These are phyloP conservation scores for Euphorbia peplus DNA, from an alignment of 345 rosid species.

Conservation along the genomic window DNA sequence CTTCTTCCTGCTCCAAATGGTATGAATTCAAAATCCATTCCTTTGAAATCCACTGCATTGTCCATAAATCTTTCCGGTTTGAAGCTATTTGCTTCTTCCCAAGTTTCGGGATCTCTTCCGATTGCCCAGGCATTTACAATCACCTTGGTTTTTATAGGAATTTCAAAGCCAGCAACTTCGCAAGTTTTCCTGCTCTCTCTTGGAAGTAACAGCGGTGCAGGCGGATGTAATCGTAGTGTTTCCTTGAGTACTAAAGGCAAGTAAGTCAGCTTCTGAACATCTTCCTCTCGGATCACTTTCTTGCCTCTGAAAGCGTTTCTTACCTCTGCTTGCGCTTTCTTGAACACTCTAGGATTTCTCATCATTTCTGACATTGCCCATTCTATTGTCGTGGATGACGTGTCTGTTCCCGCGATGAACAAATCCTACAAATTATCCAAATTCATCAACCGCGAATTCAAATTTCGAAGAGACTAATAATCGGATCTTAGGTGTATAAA, in stretches of 20 bases:
- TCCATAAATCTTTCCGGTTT: slow-evolving; percentile 15
- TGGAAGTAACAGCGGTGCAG: slow-evolving; percentile 15
- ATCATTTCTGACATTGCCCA: slow-evolving; percentile 23
- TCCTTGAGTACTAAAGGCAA: slow-evolving; percentile 15
- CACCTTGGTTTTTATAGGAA: slow-evolving; percentile 7
- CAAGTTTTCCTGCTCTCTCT: slow-evolving; percentile 17
- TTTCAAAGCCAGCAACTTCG: slow-evolving; percentile 12
- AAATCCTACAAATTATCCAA: slow-evolving; percentile 2
- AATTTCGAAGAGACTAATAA: too few relatives aligned
- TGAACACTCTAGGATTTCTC: slow-evolving; percentile 12
- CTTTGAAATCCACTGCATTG: slow-evolving; percentile 8
- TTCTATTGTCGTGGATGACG: slow-evolving; percentile 16
- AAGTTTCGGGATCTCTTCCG: slow-evolving; percentile 9
- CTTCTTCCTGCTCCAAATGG: slow-evolving; percentile 23
- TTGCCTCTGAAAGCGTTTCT: slow-evolving; percentile 14
- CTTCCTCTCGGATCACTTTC: slow-evolving; percentile 5
- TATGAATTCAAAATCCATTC: slow-evolving; percentile 9
- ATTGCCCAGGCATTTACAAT: slow-evolving; percentile 17
- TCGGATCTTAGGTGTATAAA: not conserved
- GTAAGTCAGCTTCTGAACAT: slow-evolving; percentile 16
- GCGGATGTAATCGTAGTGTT: slow-evolving; percentile 20
- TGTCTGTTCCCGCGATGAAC: slow-evolving; percentile 15
- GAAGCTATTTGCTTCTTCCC: slow-evolving; percentile 7
- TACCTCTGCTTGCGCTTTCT: slow-evolving; percentile 20
- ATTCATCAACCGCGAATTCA: not conserved